Evolutionary conservation across 768 basidiomycete genomes (phyloP), one percentile per base, ranked within the genome.

Genomic region (Sarcodon aspratus): DNA sequence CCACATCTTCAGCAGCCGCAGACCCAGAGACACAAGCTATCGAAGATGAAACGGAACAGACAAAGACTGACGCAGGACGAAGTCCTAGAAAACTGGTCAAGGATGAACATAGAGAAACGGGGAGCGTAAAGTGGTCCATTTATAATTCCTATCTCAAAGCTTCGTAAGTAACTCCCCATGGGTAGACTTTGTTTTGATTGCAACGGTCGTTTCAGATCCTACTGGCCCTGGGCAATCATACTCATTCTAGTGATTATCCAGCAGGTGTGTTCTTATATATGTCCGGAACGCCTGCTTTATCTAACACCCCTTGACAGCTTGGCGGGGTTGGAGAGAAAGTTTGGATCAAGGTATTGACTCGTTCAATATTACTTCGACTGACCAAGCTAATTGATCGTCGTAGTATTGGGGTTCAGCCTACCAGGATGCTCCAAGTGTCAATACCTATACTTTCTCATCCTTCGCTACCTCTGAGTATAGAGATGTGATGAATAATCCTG

Each of bases 41-140:
- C 12, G 67, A 69, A 3, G 49, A 55, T 33, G 59, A 54, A 13
- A 61, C 50, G 0, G 53, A 57, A 9, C 55, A 60, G 1, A 59
- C 62, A 45, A 59, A 63, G 1, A 59, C 56, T 6, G 64, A 60
- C 18, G 63, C 59, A 18, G 56, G 54, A 9, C 89, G 81, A 65
- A 85, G 79, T 52, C 82, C 85, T 0, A 66, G 80, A 31, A 85
- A 87, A 56, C 64, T 91, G 9, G 63, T 91, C 49, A 81, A 89
- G 59, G 89, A 91, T 44, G 89, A 93, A 59, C 82, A 88, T 50
- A 63, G 89, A 40, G 85, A 86, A 52, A 73, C 73, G 1, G 92
- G 91, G 0, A 79, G 82, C 35, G 90, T 94, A 32, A 88, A 87
- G 57, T 90, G 86, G 84, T 63, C 66, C 10, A 73, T 74, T 27